Percentiles rank a stretch among this genome's conserved stretches.
Evolutionary conservation across 2,329 filamentous ascomycete genomes (phyloP).

Genomic region (Zarea fungicola): DNA sequence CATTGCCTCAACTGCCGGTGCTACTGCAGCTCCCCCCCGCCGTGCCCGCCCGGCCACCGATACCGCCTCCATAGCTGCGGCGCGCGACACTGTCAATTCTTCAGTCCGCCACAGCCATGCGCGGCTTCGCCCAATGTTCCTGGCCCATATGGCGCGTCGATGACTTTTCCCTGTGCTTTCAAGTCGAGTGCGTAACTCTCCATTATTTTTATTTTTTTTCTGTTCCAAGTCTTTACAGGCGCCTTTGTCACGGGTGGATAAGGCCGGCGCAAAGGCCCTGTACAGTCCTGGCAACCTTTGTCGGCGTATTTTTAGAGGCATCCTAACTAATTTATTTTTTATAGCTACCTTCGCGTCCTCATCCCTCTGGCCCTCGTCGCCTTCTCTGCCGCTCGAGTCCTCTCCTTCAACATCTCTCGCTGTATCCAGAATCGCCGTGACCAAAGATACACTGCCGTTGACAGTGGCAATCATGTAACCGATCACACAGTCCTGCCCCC

Average conservation of each 20-base stretch:
- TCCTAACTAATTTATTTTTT: slow-evolving; percentile 10
- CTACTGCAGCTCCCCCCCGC: neutral
- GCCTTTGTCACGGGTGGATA: neutral
- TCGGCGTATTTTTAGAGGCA: no score
- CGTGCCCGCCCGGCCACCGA: neutral
- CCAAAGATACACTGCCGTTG: slow-evolving; percentile 1
- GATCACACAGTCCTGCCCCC: slow-evolving; percentile 50
- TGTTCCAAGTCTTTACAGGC: neutral
- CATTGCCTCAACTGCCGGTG: neutral
- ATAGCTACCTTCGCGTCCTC: slow-evolving; percentile 28
- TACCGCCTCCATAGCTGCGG: slow-evolving; percentile 1
- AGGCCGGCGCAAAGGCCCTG: slow-evolving; percentile 13
- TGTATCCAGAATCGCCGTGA: neutral
- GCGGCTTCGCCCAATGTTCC: slow-evolving; percentile 49
- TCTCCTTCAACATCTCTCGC: slow-evolving; percentile 6
- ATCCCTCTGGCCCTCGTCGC: slow-evolving; percentile 2
- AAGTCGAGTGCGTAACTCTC: slow-evolving; percentile 11
- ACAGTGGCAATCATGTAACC: neutral
- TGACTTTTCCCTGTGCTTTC: slow-evolving; percentile 58
- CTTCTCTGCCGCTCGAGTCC: slow-evolving; percentile 4
- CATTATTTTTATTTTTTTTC: neutral
- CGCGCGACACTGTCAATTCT: neutral
- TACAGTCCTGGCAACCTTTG: no score
- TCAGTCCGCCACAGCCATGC: slow-evolving; percentile 21
- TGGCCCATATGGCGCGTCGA: slow-evolving; percentile 59